Percentiles rank a stretch among this genome's conserved stretches.
These are phyloP conservation scores for Pseudopediastrum boryanum DNA, from an alignment of 139 green algal genomes.

Conservation along the genomic window DNA sequence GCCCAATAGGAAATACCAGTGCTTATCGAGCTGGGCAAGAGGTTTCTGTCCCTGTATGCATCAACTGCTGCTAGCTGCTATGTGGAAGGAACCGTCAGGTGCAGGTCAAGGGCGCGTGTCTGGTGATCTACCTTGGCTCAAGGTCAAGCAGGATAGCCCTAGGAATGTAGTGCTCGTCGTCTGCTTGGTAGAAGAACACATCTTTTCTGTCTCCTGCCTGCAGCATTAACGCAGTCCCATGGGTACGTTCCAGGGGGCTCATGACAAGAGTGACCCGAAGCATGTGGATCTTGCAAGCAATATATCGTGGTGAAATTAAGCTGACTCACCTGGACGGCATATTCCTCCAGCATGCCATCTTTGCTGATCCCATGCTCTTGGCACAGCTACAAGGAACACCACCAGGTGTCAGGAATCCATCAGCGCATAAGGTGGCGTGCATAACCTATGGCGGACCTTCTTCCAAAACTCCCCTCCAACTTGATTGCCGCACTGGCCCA, in stretches of 20 bases:
- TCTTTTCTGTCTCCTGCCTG: conserved; percentile 92
- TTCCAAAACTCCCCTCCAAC: conserved; percentile 98
- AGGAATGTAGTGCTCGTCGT: conserved; percentile 98
- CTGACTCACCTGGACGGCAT: conserved; percentile 69
- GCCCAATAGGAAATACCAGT: too few relatives aligned
- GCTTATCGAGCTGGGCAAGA: too few relatives aligned
- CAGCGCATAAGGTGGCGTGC: neutral
- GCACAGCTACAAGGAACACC: conserved; percentile 79
- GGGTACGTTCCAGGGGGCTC: neutral
- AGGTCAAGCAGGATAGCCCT: conserved; percentile 96
- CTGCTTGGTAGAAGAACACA: conserved; percentile 99
- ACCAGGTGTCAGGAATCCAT: neutral
- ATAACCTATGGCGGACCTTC: conserved; percentile 36
- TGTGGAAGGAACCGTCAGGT: too few relatives aligned
- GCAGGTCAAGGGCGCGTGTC: too few relatives aligned
- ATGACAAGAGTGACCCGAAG: neutral
- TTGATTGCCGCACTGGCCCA: conserved; percentile 99
- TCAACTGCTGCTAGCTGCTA: too few relatives aligned
- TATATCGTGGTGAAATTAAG: neutral
- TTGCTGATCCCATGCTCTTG: conserved; percentile 97
- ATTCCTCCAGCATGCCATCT: conserved; percentile 94
- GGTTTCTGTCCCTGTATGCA: too few relatives aligned
- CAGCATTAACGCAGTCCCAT: neutral
- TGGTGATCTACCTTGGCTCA: conserved; percentile 92
- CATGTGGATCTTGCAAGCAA: neutral